Evolutionary conservation across 2,329 filamentous ascomycete species (phyloP).

Genomic region (Blastomyces emzantsi): DNA sequence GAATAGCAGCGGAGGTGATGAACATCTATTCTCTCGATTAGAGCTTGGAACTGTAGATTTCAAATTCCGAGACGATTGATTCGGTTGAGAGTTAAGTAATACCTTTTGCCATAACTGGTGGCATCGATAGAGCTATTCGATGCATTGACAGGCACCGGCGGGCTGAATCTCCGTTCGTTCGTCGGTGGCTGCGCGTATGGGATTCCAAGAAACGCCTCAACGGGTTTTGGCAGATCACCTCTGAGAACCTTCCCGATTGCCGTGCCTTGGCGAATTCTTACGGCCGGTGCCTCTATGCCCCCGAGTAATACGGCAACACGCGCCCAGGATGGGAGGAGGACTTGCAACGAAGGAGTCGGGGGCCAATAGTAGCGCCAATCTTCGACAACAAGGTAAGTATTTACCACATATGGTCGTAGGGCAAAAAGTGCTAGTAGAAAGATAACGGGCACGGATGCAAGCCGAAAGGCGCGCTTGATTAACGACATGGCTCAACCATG

Average conservation of each 20-base stretch:
- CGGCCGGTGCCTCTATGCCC: constrained; percentile 27
- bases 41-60: not conserved
- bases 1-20: constrained; percentile 16
- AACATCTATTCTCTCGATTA: constrained; percentile 11
- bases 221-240: constrained; percentile 19
- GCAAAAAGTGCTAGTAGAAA: not conserved
- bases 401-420: not conserved
- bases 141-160: constrained; percentile 25
- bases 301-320: not conserved
- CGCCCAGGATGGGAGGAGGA: not conserved
- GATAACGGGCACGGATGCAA: not conserved
- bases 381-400: not conserved
- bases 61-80: not conserved
- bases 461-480: not conserved
- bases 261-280: constrained; percentile 23
- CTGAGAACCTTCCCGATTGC: constrained; percentile 23
- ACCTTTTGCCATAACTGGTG: constrained; percentile 26
- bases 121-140: constrained; percentile 28
- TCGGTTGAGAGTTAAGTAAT: not conserved
- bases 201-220: constrained; percentile 41
- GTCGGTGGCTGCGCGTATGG: constrained; percentile 43
- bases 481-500: not conserved
- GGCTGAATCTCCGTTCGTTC: constrained; percentile 41
- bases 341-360: not conserved
- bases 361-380: constrained; percentile 1